Base-by-base conservation (phyloP, 2,329 filamentous ascomycete species). In the Xylaria hypoxylon region DNA sequence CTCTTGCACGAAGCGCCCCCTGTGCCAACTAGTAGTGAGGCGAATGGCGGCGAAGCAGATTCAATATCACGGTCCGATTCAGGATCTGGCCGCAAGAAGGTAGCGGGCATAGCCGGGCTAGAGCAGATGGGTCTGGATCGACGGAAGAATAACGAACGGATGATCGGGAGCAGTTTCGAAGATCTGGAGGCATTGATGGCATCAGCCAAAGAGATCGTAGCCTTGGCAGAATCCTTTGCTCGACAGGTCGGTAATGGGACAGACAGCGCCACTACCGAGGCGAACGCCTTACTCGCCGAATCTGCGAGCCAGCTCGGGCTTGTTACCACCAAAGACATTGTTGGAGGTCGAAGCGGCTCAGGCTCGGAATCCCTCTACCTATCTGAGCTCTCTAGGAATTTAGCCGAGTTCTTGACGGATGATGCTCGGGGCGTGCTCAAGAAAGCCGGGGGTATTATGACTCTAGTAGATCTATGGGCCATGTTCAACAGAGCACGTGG, bases 131-230 rank as follows among this genome's bases (percentile, higher is more conserved):
- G 93, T 0, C 80, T 95, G 5, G 92, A 94, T 72, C 88, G 94
- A 75, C 91, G 93, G 64, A 95, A 93, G 80, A 97, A 97, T 78
- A 98, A 97, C 73, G 94, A 97, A 78, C 81, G 93, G 10, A 90
- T 97, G 56, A 97, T 99, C 70, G 95, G 95, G 28, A 94, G 88
- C 70, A 94, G 96, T 0, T 99, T 99, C 74, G 95, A 97, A 77
- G 96, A 99, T 75, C 86, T 99, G 0, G 95, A 98, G 77, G 94
- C 96, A 3, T 84, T 99, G 42, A 99, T 98, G 95, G 93, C 94
- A 2, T 97, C 95, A 3, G 96, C 96, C 5, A 97, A 98, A 77
- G 93, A 99, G 77, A 93, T 99, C 55, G 91, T 98, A 57, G 93
- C 94, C 5, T 89, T 99, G 47, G 96, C 96, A 0, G 95, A 98